Percentiles rank a stretch among this genome's conserved stretches.
Evolutionary conservation across 108 stramenopile genomes (phyloP).

Genomic region (Fistulifera pelliculosa): DNA sequence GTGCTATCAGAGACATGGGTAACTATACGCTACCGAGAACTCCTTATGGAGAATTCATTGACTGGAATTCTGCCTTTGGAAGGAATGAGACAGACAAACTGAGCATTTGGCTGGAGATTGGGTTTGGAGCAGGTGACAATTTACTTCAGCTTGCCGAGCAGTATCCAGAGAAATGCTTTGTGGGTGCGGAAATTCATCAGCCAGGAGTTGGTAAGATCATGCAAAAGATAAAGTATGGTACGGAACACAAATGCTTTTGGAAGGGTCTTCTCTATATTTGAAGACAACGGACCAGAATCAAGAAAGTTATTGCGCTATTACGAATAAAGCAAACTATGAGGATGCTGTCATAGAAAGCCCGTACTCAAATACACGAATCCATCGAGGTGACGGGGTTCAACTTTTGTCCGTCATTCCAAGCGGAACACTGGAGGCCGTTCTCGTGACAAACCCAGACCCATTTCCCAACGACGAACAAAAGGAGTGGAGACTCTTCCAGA

Average conservation of each 20-base stretch:
- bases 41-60: conserved; percentile 16
- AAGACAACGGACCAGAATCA: not conserved
- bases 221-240: conserved; percentile 27
- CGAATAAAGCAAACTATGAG: not conserved
- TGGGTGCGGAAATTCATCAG: conserved; percentile 61
- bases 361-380: conserved; percentile 44
- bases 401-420: conserved; percentile 39
- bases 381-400: conserved; percentile 61
- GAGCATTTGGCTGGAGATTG: conserved; percentile 55
- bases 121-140: conserved; percentile 65
- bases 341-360: not conserved
- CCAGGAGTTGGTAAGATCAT: conserved; percentile 38
- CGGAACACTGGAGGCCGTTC: conserved; percentile 33
- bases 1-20: conserved; percentile 33
- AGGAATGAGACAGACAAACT: conserved; percentile 10
- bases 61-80: conserved; percentile 20
- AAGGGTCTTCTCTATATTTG: not conserved
- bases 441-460: conserved; percentile 72
- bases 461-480: conserved; percentile 37
- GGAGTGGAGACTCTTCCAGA: conserved; percentile 47
- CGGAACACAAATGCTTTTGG: not conserved
- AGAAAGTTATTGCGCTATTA: not conserved
- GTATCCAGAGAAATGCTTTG: conserved; percentile 23
- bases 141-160: conserved; percentile 34
- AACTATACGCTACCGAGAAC: conserved; percentile 18